A percentile compares a stretch with the other conserved stretches of the same genome.
These are phyloP conservation scores for Coemansia aciculifera DNA, from an alignment of 192 early-diverging fungal species.

Conservation along the genomic window DNA sequence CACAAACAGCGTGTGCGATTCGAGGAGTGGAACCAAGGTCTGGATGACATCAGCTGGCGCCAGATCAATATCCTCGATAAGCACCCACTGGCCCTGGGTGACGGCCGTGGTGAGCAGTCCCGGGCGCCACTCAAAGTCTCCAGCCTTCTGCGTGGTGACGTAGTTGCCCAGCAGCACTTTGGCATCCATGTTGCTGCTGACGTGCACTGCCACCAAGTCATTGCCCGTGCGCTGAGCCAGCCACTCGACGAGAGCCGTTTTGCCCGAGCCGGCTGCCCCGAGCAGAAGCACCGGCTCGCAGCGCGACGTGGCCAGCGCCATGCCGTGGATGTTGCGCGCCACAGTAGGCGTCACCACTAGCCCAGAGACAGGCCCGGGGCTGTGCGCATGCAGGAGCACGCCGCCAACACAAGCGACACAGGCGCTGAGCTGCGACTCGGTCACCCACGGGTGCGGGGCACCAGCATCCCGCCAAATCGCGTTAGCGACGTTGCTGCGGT, in stretches of 20 bases:
- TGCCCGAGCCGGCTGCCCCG: slow-evolving; percentile 83
- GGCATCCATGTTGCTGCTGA: slow-evolving; percentile 94
- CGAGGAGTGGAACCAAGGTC: slow-evolving; percentile 87
- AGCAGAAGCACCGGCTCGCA: slow-evolving; percentile 85
- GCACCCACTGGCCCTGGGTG: slow-evolving; percentile 85
- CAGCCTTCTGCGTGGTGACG: slow-evolving; percentile 86
- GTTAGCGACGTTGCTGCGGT: slow-evolving; percentile 1
- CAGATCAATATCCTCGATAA: slow-evolving; percentile 96
- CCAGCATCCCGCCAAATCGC: slow-evolving; percentile 14
- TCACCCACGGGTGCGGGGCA: slow-evolving; percentile 22
- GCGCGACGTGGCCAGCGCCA: slow-evolving; percentile 84
- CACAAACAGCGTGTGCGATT: slow-evolving; percentile 87
- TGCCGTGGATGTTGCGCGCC: slow-evolving; percentile 68
- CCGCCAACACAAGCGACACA: slow-evolving; percentile 49
- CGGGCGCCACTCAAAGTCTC: slow-evolving; percentile 92
- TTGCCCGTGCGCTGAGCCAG: slow-evolving; percentile 74
- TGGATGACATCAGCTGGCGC: slow-evolving; percentile 94
- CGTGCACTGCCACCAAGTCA: slow-evolving; percentile 87
- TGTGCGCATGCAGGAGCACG: slow-evolving; percentile 45
- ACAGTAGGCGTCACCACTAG: slow-evolving; percentile 83
- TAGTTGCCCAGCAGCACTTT: slow-evolving; percentile 96
- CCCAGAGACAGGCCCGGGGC: slow-evolving; percentile 13
- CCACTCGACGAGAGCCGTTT: slow-evolving; percentile 89
- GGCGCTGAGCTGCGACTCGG: slow-evolving; percentile 20
- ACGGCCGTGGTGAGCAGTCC: slow-evolving; percentile 94